Evolutionary conservation across 345 rosid species (phyloP), one percentile per base, ranked within the genome.

Genomic region (Arabis hirsuta): DNA sequence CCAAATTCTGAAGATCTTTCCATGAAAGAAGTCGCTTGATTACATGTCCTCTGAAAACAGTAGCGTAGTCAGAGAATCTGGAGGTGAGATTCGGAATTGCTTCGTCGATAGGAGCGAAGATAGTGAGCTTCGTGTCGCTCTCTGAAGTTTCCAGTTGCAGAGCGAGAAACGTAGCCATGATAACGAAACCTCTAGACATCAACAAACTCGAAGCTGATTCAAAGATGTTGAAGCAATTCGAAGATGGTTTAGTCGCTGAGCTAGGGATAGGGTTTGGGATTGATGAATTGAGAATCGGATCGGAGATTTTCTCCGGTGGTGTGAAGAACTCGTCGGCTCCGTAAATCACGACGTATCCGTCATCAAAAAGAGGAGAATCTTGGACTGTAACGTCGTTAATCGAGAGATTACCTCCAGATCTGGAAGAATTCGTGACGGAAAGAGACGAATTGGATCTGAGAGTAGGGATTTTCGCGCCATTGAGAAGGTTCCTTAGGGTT

Each of bases 91-190:
- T 58, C 22, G 81, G 61, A 26, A 81, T 46, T 4, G 82, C 83
- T 52, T 70, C 83, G 67, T 81, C 84, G 22, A 69, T 58, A 0
- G 83, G 85, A 9, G 87, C 85, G 9, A 81, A 79, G 75, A 84
- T 62, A 32, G 85, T 84, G 73, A 81, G 47, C 59, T 65, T 81
- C 62, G 81, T 66, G 32, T 54, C 24, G 24, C 24, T 68, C 4
- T 20, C 59, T 11, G 71, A 67, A 24, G 55, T 63, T 5, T 48
- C 69, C 1, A 80, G 47, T 52, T 84, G 88, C 34, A 78, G 22
- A 73, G 79, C 85, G 27, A 80, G 88, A 78, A 78, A 80, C 7
- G 80, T 71, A 3, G 80, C 80, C 80, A 80, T 75, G 9, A 78
- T 67, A 9, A 79, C 70, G 39, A 65, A 80, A 2, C 85, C 84